These are phyloP conservation scores for Dactylellina parvicollis DNA, from an alignment of 2,329 filamentous ascomycete genomes.

Conservation along the genomic window DNA sequence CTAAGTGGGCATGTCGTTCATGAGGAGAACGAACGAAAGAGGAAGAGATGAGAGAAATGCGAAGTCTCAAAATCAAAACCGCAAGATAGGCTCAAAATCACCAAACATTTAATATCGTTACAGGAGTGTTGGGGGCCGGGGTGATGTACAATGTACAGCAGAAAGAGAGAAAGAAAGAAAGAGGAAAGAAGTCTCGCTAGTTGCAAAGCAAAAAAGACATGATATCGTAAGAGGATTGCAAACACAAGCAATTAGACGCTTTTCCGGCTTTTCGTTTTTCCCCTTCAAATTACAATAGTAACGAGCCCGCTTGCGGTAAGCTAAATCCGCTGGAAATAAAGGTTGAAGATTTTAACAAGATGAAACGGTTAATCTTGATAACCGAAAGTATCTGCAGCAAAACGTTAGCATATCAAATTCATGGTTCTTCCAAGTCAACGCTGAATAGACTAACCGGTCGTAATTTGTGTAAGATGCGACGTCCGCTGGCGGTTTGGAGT, in stretches of 20 bases:
- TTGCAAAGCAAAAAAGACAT: slow-evolving; percentile 9
- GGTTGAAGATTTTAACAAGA: background rate
- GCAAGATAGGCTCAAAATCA: no score
- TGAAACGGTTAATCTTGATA: slow-evolving; percentile 39
- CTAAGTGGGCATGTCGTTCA: no score
- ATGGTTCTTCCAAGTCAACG: background rate
- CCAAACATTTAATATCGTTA: slow-evolving; percentile 26
- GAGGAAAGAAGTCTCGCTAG: slow-evolving; percentile 3
- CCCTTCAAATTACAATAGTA: slow-evolving; percentile 26
- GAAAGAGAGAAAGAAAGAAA: background rate
- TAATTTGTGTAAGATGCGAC: slow-evolving; percentile 52
- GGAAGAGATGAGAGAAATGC: no score
- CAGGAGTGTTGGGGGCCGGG: background rate
- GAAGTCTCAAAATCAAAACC: no score
- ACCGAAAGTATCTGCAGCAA: slow-evolving; percentile 48
- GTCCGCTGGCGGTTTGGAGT: slow-evolving; percentile 46
- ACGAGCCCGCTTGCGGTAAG: background rate
- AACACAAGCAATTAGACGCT: slow-evolving; percentile 16
- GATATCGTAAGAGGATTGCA: slow-evolving; percentile 15
- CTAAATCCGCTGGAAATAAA: slow-evolving; percentile 18
- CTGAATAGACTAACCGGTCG: slow-evolving; percentile 35
- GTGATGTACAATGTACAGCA: background rate
- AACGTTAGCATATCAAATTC: background rate
- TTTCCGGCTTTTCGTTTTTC: slow-evolving; percentile 35
- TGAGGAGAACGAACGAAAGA: no score